Evolutionary conservation across 768 basidiomycete genomes (phyloP).

Genomic region (Boletus speciosus): DNA sequence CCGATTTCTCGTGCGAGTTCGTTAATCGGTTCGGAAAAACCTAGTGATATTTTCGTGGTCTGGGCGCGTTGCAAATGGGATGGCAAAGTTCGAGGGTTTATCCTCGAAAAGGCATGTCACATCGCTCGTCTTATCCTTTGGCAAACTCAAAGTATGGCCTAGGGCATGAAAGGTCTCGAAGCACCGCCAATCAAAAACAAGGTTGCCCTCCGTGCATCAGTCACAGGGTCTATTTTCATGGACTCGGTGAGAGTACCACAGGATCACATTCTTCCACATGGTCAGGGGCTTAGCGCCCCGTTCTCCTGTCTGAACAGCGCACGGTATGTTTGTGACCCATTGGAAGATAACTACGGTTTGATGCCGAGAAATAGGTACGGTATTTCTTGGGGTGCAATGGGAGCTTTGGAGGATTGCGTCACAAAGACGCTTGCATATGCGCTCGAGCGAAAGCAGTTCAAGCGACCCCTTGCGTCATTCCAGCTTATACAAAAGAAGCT

Average conservation of each 20-base stretch:
- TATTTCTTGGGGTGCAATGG: slow-evolving; percentile 95
- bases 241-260: slow-evolving; percentile 79
- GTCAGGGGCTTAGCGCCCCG: slow-evolving; percentile 74
- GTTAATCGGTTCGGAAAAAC: slow-evolving; percentile 9
- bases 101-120: slow-evolving; percentile 74
- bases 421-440: slow-evolving; percentile 75
- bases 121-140: neutral
- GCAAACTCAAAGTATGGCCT: neutral
- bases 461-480: slow-evolving; percentile 86
- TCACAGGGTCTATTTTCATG: slow-evolving; percentile 89
- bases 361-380: slow-evolving; percentile 50
- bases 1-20: neutral
- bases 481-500: slow-evolving; percentile 98
- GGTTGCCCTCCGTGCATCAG: slow-evolving; percentile 79
- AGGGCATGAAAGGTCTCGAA: slow-evolving; percentile 80
- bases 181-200: slow-evolving; percentile 93
- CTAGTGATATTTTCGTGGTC: slow-evolving; percentile 82
- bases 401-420: slow-evolving; percentile 91
- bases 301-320: slow-evolving; percentile 94
- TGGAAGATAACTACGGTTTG: neutral
- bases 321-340: slow-evolving; percentile 37
- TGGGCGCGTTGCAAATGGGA: slow-evolving; percentile 98
- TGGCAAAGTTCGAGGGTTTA: slow-evolving; percentile 81
- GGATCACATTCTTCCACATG: slow-evolving; percentile 73
- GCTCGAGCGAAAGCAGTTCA: slow-evolving; percentile 87